Evolutionary conservation across 1,139 yeast species (phyloP), one percentile per base, ranked within the genome.

Genomic region (Zygosaccharomyces sapae): DNA sequence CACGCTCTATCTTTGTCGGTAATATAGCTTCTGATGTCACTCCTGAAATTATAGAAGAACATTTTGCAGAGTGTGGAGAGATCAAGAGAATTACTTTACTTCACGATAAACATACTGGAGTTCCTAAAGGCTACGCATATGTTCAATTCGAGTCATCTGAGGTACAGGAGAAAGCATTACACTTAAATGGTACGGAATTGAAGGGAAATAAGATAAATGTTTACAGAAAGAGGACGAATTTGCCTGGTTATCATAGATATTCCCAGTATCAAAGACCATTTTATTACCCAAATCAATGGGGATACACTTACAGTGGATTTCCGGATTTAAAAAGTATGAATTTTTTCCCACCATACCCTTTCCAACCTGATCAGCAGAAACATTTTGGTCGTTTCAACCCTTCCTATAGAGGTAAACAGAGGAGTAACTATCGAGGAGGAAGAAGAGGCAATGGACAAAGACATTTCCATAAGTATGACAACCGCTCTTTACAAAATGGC

Each of bases 1-100:
- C 87, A 2, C 76, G 94, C 50, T 85, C 95, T 1, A 76, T 90
- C 22, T 90, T 85, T 65, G 87, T 90, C 18, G 95, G 96, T 16
- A 88, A 88, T 61, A 94, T 90, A 20, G 95, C 87, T 59, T 83
- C 83, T 59, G 83, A 79, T 9, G 70, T 90, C 3, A 79, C 90
- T 3, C 95, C 96, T 7, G 81, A 83, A 53, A 92, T 86, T 59
- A 72, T 90, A 35, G 94, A 88, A 63, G 81, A 83, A 46, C 86
- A 83, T 56, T 88, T 90, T 67, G 76, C 80, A 44, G 67, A 77
- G 7, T 82, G 85, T 49, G 97, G 97, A 1, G 74, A 77, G 2
- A 86, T 90, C 42, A 83, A 87, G 58, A 74, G 97, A 57, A 90
- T 90, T 34, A 90, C 96, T 1, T 85, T 90, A 20, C 53, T 63